Evolutionary conservation across 108 stramenopile genomes (phyloP), one percentile per base, ranked within the genome.

Genomic region (Cyclotella kingstonii): DNA sequence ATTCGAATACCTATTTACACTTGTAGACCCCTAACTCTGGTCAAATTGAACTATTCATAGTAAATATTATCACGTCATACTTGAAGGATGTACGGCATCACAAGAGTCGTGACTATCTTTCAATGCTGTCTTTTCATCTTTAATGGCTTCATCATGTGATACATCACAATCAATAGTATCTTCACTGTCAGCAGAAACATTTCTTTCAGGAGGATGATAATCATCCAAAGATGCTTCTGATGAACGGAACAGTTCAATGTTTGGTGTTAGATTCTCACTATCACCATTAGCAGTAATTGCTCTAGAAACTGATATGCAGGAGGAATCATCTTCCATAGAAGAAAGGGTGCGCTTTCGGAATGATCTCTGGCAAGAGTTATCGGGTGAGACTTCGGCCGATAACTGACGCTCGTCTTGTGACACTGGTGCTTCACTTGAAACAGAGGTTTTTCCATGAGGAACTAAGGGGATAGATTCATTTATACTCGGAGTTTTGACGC

Each of bases 121-220:
- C n/a, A n/a, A n/a, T n/a, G n/a, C n/a, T n/a, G n/a, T n/a, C n/a
- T n/a, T n/a, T n/a, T n/a, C n/a, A n/a, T n/a, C n/a, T n/a, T n/a
- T n/a, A n/a, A n/a, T n/a, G n/a, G n/a, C n/a, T n/a, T n/a, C n/a
- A n/a, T n/a, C n/a, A n/a, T n/a, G n/a, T n/a, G n/a, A n/a, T n/a
- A n/a, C 36, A 36, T 11, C 36, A 36, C 11, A 11, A 26, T 23
- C 26, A 5, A 9, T 26, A 50, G 5, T 7, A 50, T 60, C 59
- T 6, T 60, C 59, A 33, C 59, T 60, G 17, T 60, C 59, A 30
- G 59, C 59, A 27, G 59, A 60, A 5, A 60, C 59, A 47, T 60
- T 60, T 31, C 59, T 23, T 19, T 60, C 59, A 10, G 59, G 59
- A 3, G 5, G 25, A 0, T 43, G 59, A 34, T 9, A 44, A 44